Base-by-base conservation (phyloP, 371 early-diverging fungal genomes). In the Lichtheimia ramosa region DNA sequence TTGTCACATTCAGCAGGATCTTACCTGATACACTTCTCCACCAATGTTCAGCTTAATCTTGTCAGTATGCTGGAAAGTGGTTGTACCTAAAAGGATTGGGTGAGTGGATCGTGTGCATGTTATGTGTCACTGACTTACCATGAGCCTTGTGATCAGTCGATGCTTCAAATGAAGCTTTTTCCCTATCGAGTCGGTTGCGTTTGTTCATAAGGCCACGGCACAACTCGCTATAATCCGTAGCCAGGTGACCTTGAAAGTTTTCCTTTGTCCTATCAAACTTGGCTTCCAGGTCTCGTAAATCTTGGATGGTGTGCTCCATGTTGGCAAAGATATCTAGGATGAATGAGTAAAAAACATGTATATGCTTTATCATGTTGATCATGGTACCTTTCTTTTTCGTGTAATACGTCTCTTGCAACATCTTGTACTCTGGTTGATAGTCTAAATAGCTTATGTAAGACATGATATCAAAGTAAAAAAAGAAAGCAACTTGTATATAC, bases 1-100 rank as follows among this genome's bases (percentile, higher is more conserved):
- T n/a, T n/a, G n/a, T n/a, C n/a, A n/a, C n/a, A n/a, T n/a, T n/a
- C n/a, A n/a, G n/a, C n/a, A n/a, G n/a, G n/a, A n/a, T n/a, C 24
- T 18, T 63, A 63, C 75, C 69, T 72, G 73, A 59, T 72, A 74
- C 14, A 70, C 56, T 42, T 51, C 53, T 18, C 77, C 77, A 40
- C 77, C 77, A 6, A 77, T 69, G 57, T 77, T 77, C 3, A 77
- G 54, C 39, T 63, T 59, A 28, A 77, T 62, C 51, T 70, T 73
- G 52, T 66, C 72, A 23, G 57, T 63, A 42, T 61, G 34, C 10
- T 34, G 58, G 46, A 62, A 66, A 6, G 13, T 62, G 15, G 62
- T 25, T 52, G 20, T 16, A n/a, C 57, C 62, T 62, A 46, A 39
- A 57, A 28, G 23, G 50, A 12, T 34, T 42, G 5, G 10, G 34